Conservation (phyloP, 495 filamentous ascomycete genomes). For the Clavariopsis aquatica region DNA sequence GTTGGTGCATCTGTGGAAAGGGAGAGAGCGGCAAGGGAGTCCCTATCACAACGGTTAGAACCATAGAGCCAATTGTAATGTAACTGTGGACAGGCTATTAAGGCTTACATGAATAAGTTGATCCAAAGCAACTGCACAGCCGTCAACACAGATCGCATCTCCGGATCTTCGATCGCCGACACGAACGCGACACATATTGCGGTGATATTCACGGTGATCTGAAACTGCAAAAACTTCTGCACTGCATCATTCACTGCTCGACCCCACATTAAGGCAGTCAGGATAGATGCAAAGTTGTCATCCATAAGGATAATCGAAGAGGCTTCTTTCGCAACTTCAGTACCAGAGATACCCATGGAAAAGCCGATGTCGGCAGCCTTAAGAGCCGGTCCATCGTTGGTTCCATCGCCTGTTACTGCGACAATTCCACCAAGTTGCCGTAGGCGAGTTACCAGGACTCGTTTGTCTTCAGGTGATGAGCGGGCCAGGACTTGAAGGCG, state of each 20-base stretch:
- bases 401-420: constrained; percentile 60
- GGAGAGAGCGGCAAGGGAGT: constrained; percentile 84
- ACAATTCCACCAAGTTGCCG: too few species aligned
- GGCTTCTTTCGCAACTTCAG: constrained; percentile 68
- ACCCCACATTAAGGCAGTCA: constrained; percentile 65
- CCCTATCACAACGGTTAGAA: constrained; percentile 39
- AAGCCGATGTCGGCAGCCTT: constrained; percentile 59
- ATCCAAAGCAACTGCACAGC: constrained; percentile 91
- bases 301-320: constrained; percentile 72
- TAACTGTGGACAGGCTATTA: neutral
- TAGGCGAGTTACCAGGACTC: too few species aligned
- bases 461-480: too few species aligned
- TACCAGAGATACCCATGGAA: constrained; percentile 53
- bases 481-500: too few species aligned
- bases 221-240: constrained; percentile 82
- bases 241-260: constrained; percentile 60
- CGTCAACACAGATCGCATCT: constrained; percentile 71
- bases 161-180: constrained; percentile 68
- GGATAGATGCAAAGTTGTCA: constrained; percentile 63
- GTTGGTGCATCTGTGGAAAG: constrained; percentile 83
- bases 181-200: constrained; percentile 83
- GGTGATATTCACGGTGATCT: constrained; percentile 89
- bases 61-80: neutral
- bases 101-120: constrained; percentile 75
- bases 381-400: constrained; percentile 61